Percentiles rank a stretch among this genome's conserved stretches.
phyloP scores from a whole-genome alignment of 345 rosid species.

The Psidium guajava region DNA sequence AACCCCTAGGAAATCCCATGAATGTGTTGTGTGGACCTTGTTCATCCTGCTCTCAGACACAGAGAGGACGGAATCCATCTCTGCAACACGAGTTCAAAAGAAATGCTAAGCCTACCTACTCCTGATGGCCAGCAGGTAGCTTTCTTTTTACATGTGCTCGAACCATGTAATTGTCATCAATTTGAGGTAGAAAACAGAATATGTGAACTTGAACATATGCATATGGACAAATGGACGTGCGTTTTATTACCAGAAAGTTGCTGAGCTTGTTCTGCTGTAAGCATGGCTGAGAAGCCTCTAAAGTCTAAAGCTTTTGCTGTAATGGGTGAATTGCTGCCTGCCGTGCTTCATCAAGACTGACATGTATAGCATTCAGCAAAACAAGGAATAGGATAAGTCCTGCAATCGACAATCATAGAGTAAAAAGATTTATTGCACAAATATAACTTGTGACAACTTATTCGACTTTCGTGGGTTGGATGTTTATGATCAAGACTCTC shows the following conservation, averaged over 20 bases:
- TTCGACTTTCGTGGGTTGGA: not conserved
- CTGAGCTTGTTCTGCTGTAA: constrained; percentile 29
- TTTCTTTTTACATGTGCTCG: not conserved
- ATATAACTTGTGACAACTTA: not conserved
- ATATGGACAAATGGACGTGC: not conserved
- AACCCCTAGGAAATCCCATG: constrained; percentile 38
- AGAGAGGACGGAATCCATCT: constrained; percentile 18
- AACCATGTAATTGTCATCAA: not conserved
- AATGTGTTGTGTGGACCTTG: constrained; percentile 33
- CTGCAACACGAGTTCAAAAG: constrained; percentile 11
- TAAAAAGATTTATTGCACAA: not conserved
- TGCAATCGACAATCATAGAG: not conserved
- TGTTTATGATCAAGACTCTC: not conserved
- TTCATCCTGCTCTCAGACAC: constrained; percentile 27
- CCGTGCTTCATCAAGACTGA: constrained; percentile 23
- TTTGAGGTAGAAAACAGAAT: not conserved
- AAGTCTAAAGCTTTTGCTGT: constrained; percentile 23
- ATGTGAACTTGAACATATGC: not conserved
- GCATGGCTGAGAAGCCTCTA: constrained; percentile 43
- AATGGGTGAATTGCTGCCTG: constrained; percentile 26
- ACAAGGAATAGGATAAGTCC: not conserved
- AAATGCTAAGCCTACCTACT: not conserved
- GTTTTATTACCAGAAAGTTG: constrained; percentile 11
- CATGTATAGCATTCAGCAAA: not conserved
- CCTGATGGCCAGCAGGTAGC: not conserved